A percentile compares a stretch with the other conserved stretches of the same genome.
These are phyloP conservation scores for Amaranthus cruentus DNA, from an alignment of 148 eudicot genomes.

Conservation along the genomic window DNA sequence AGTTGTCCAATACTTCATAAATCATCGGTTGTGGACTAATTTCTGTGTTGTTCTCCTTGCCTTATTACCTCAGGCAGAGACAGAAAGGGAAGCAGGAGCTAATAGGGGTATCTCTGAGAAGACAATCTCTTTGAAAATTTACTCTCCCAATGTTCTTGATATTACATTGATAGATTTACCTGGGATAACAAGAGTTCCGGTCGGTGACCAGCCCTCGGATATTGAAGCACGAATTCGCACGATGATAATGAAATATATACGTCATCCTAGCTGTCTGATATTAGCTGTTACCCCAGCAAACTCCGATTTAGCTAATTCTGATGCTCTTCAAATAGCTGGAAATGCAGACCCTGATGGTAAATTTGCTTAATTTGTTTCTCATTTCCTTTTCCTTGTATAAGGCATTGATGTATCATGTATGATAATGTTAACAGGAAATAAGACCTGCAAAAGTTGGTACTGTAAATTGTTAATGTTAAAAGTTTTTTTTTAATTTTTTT, in stretches of 20 bases:
- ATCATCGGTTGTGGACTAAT: slow-evolving; percentile 4
- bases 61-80: slow-evolving; percentile 42
- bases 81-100: slow-evolving; percentile 62
- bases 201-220: slow-evolving; percentile 69
- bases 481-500: background rate
- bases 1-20: background rate
- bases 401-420: background rate
- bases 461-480: background rate
- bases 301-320: slow-evolving; percentile 85
- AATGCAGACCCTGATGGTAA: slow-evolving; percentile 88
- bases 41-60: background rate
- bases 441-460: no score
- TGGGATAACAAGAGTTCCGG: slow-evolving; percentile 76
- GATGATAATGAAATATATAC: slow-evolving; percentile 57
- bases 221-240: slow-evolving; percentile 60
- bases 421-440: background rate
- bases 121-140: slow-evolving; percentile 54
- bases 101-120: slow-evolving; percentile 62
- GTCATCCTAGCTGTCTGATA: slow-evolving; percentile 51
- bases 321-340: slow-evolving; percentile 93
- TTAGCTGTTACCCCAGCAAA: slow-evolving; percentile 94
- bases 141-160: slow-evolving; percentile 58
- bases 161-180: slow-evolving; percentile 74
- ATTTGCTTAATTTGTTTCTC: background rate
- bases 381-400: background rate